Percentiles rank a stretch among this genome's conserved stretches.
These are phyloP conservation scores for Aspergillus bridgeri DNA, from an alignment of 495 filamentous ascomycete genomes.

Conservation along the genomic window DNA sequence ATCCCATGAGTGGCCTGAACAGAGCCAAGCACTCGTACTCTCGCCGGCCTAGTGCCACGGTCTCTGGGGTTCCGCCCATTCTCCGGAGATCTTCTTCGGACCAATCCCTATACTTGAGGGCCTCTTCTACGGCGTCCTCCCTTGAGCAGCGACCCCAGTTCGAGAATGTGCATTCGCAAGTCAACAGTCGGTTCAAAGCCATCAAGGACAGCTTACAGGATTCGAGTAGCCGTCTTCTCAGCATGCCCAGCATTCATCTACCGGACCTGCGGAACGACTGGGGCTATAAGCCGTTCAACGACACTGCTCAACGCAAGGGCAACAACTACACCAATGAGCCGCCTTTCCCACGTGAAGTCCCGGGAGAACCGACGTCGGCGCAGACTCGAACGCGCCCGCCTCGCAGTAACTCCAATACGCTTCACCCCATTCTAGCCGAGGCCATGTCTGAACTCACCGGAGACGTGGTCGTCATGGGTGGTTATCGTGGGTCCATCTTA, in stretches of 20 bases:
- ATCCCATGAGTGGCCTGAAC: conserved; percentile 26
- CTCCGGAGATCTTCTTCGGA: conserved; percentile 69
- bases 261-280: conserved; percentile 47
- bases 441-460: conserved; percentile 71
- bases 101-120: conserved; percentile 62
- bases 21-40: conserved; percentile 36
- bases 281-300: conserved; percentile 28
- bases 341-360: background rate
- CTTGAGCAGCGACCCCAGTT: conserved; percentile 85
- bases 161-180: conserved; percentile 67
- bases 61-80: conserved; percentile 26
- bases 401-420: conserved; percentile 28
- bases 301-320: conserved; percentile 20
- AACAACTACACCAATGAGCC: conserved; percentile 14
- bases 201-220: conserved; percentile 86
- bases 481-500: conserved; percentile 85
- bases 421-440: conserved; percentile 54
- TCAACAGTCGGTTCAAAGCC: conserved; percentile 86
- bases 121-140: conserved; percentile 73
- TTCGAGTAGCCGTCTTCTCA: conserved; percentile 68
- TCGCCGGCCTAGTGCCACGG: conserved; percentile 23
- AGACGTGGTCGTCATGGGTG: conserved; percentile 85
- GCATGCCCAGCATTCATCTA: conserved; percentile 53
- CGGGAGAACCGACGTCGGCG: conserved; percentile 3
- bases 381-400: conserved; percentile 23